Conservation (phyloP, 495 filamentous ascomycete species). For the Podospora bellae-mahoneyi region DNA sequence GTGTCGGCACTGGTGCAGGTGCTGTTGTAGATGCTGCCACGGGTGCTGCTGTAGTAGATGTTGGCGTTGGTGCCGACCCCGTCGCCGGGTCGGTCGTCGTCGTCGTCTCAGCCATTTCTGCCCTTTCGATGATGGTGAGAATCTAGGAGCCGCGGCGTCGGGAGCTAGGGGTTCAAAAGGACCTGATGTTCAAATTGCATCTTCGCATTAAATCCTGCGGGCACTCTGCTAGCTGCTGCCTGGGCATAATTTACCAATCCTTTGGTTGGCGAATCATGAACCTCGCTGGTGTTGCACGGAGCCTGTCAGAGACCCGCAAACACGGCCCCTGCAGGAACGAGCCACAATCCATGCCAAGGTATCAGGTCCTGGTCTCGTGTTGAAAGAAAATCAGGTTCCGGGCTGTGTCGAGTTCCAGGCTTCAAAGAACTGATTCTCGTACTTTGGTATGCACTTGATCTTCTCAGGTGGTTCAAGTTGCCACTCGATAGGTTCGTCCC, state of each 20-base stretch:
- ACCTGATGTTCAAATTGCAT: not conserved
- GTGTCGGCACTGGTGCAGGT: not conserved
- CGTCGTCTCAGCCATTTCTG: not conserved
- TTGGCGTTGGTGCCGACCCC: no score
- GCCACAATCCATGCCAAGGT: not conserved
- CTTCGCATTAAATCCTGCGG: not conserved
- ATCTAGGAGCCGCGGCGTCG: not conserved
- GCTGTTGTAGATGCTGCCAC: not conserved
- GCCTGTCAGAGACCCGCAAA: not conserved
- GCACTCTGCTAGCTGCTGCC: not conserved
- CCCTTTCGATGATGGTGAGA: not conserved
- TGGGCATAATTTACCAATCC: not conserved
- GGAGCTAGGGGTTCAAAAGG: not conserved
- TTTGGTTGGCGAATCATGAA: not conserved
- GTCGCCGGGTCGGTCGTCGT: not conserved
- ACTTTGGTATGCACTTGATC: slow-evolving; percentile 29
- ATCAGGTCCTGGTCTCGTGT: not conserved
- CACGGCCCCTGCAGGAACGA: not conserved
- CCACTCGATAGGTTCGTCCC: slow-evolving; percentile 22
- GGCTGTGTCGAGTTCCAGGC: slow-evolving; percentile 29
- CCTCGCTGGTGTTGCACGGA: not conserved
- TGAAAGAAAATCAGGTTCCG: slow-evolving; percentile 6
- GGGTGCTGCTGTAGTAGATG: not conserved
- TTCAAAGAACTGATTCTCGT: slow-evolving; percentile 24
- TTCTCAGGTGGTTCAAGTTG: slow-evolving; percentile 22